Evolutionary conservation across 176 grass and related monocot species (phyloP).

Genomic region (Oryza coarctata): DNA sequence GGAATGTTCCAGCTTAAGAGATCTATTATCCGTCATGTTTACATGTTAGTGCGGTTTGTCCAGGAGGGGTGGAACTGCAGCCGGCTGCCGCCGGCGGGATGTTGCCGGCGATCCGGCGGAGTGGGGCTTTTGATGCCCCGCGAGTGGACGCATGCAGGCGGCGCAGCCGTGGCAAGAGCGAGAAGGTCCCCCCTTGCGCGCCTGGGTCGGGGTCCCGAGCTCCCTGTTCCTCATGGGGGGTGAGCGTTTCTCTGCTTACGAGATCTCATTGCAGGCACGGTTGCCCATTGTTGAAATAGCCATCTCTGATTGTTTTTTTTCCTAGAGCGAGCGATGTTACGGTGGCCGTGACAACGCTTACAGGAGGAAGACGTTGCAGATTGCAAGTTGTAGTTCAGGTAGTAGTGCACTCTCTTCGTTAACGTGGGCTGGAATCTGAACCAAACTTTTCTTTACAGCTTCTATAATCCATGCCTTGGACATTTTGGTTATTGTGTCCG

Average conservation of each 20-base stretch:
- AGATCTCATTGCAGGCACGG: neutral
- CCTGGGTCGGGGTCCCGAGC: neutral
- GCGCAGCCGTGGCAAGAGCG: neutral
- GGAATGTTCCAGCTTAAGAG: neutral
- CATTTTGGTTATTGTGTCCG: neutral
- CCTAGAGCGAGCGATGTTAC: no score
- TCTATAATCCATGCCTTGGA: neutral
- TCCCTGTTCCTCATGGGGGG: neutral
- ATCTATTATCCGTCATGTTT: no score
- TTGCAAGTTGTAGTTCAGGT: neutral
- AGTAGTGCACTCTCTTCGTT: neutral
- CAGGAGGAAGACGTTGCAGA: neutral
- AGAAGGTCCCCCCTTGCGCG: neutral
- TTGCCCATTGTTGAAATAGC: neutral
- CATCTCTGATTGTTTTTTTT: neutral
- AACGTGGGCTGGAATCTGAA: neutral
- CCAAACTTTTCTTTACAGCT: neutral
- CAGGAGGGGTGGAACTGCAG: neutral
- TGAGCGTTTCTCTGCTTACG: neutral
- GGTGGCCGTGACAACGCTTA: neutral
- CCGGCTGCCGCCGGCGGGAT: neutral
- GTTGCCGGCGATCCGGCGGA: neutral
- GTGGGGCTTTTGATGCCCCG: no score
- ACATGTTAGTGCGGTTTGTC: no score
- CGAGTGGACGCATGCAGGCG: neutral